Percentiles rank a stretch among this genome's conserved stretches.
These are phyloP conservation scores for Cephaloascus albidus DNA, from an alignment of 805 yeast species.

Conservation along the genomic window DNA sequence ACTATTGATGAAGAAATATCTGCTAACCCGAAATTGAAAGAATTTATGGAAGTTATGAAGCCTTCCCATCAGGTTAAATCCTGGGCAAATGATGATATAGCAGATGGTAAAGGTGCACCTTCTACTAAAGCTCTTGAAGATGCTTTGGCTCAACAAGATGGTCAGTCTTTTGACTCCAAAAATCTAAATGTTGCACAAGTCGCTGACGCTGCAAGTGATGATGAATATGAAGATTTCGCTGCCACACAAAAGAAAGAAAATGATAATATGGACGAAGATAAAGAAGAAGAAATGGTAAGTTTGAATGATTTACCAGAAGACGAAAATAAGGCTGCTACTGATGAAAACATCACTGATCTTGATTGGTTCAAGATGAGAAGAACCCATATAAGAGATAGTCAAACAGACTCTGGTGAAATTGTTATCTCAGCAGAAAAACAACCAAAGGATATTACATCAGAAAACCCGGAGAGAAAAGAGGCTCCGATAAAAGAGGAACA, in stretches of 20 bases:
- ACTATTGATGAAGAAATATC: constrained; percentile 53
- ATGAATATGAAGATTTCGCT: constrained; percentile 39
- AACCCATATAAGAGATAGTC: constrained; percentile 44
- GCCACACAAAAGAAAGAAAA: constrained; percentile 20
- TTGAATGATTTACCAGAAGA: constrained; percentile 14
- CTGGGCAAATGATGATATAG: constrained; percentile 61
- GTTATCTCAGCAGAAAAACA: constrained; percentile 4
- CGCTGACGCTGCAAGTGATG: constrained; percentile 38
- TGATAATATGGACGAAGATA: constrained; percentile 23
- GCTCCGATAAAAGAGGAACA: constrained; percentile 2
- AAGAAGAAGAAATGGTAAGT: constrained; percentile 42
- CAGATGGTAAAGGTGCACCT: constrained; percentile 36
- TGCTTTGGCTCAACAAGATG: constrained; percentile 21
- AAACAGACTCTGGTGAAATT: constrained; percentile 7
- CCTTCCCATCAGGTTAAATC: constrained; percentile 63
- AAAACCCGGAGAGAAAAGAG: constrained; percentile 1
- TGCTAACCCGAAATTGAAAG: constrained; percentile 59
- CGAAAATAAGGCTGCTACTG: constrained; percentile 23
- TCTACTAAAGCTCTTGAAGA: constrained; percentile 31
- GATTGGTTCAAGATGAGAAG: constrained; percentile 83
- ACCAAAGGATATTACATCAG: constrained; percentile 6
- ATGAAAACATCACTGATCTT: constrained; percentile 56
- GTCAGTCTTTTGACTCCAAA: no score
- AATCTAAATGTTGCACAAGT: constrained; percentile 7
- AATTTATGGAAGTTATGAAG: constrained; percentile 76